These are phyloP conservation scores for Arthroderma sp. DNA, from an alignment of 2,329 filamentous ascomycete genomes.

Conservation along the genomic window DNA sequence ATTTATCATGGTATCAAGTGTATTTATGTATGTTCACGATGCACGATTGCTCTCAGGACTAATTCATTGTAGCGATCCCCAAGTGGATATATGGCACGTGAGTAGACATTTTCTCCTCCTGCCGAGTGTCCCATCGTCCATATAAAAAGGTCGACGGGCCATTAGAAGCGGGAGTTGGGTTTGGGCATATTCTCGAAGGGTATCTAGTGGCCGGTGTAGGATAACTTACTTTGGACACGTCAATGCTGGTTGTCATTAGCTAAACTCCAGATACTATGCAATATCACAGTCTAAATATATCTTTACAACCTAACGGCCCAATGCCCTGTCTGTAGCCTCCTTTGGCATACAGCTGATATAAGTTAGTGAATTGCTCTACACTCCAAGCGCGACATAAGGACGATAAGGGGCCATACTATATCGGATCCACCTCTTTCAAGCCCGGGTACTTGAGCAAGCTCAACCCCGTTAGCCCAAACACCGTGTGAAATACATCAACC, in stretches of 20 bases:
- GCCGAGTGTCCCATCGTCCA: conserved; percentile 58
- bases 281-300: conserved; percentile 5
- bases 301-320: conserved; percentile 25
- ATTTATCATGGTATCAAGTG: neutral
- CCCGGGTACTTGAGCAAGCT: conserved; percentile 70
- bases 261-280: neutral
- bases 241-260: neutral
- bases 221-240: neutral
- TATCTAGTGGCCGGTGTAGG: neutral
- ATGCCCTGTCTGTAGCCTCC: conserved; percentile 50
- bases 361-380: conserved; percentile 5
- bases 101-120: conserved; percentile 45
- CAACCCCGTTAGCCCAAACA: conserved; percentile 77
- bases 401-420: conserved; percentile 49
- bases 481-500: conserved; percentile 95
- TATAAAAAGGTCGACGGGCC: conserved; percentile 42
- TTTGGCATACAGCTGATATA: conserved; percentile 56
- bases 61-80: neutral
- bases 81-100: conserved; percentile 30
- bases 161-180: conserved; percentile 56
- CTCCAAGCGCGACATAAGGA: too few species aligned
- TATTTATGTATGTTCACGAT: conserved; percentile 6
- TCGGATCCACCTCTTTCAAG: conserved; percentile 68
- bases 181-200: conserved; percentile 10
- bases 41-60: conserved; percentile 4